Conservation (phyloP, 768 basidiomycete species). For the Lactarius quietus region DNA sequence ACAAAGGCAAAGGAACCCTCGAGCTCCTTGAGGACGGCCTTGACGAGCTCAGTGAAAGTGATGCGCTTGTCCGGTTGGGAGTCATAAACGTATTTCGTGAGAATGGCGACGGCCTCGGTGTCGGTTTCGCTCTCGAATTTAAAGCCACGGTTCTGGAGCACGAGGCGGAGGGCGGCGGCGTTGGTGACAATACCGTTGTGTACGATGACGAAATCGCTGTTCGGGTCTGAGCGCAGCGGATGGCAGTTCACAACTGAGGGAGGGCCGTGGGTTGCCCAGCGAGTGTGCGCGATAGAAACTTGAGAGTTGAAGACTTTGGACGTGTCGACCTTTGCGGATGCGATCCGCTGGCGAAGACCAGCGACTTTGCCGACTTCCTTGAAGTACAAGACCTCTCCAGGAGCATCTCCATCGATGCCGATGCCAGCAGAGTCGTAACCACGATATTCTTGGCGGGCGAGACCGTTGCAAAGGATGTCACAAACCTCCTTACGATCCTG, state of each 20-base stretch:
- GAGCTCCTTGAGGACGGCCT: constrained; percentile 94
- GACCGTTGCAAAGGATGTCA: constrained; percentile 86
- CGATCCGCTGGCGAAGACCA: constrained; percentile 86
- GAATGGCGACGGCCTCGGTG: constrained; percentile 95
- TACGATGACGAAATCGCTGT: constrained; percentile 84
- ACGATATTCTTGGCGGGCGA: constrained; percentile 94
- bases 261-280: constrained; percentile 98
- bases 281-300: constrained; percentile 97
- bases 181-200: constrained; percentile 99
- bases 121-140: constrained; percentile 94
- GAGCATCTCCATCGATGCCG: constrained; percentile 87
- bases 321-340: constrained; percentile 64
- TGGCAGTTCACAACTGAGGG: constrained; percentile 91
- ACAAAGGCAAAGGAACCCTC: constrained; percentile 99
- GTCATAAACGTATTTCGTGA: constrained; percentile 95
- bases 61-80: constrained; percentile 81
- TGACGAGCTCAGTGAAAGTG: constrained; percentile 88
- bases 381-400: constrained; percentile 76
- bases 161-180: constrained; percentile 78
- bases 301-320: constrained; percentile 77
- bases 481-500: constrained; percentile 59
- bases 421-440: constrained; percentile 96
- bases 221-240: constrained; percentile 81
- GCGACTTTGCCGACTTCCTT: constrained; percentile 99
- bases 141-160: constrained; percentile 95